Percentiles rank a stretch among this genome's conserved stretches.
Evolutionary conservation across 257 asterid genomes (phyloP).

Genomic region (Euphrasia confusa): DNA sequence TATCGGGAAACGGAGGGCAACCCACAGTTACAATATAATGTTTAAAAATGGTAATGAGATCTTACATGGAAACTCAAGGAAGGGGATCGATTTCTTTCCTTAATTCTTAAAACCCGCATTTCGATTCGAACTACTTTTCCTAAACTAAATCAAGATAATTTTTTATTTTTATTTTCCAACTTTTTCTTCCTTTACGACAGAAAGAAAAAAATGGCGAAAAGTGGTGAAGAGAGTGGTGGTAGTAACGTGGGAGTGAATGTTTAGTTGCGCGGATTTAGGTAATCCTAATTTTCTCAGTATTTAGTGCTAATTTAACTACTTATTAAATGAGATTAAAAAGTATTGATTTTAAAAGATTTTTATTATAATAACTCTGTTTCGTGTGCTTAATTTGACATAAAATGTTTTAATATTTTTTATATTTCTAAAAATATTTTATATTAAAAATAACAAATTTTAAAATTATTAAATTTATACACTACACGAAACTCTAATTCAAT

Average conservation of each 20-base stretch:
- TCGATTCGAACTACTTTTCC: constrained; percentile 4
- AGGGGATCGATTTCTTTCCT: constrained; percentile 13
- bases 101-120: constrained; percentile 18
- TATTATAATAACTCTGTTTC: too few species aligned
- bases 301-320: too few species aligned
- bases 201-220: constrained; percentile 19
- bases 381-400: too few species aligned
- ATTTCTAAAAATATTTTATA: too few species aligned
- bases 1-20: constrained; percentile 53
- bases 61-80: constrained; percentile 18
- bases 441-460: too few species aligned
- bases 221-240: constrained; percentile 28
- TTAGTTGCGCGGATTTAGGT: constrained; percentile 41
- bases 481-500: too few species aligned
- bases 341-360: too few species aligned
- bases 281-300: not conserved
- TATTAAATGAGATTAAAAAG: too few species aligned
- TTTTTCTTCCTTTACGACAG: constrained; percentile 8
- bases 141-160: constrained; percentile 14
- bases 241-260: constrained; percentile 45
- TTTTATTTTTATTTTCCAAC: not conserved
- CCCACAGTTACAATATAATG: constrained; percentile 23
- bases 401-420: too few species aligned
- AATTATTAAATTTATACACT: too few species aligned
- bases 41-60: not conserved